A percentile compares a stretch with the other conserved stretches of the same genome.
Conservation (phyloP, 306 rosid genomes). For the Inga oerstediana region DNA sequence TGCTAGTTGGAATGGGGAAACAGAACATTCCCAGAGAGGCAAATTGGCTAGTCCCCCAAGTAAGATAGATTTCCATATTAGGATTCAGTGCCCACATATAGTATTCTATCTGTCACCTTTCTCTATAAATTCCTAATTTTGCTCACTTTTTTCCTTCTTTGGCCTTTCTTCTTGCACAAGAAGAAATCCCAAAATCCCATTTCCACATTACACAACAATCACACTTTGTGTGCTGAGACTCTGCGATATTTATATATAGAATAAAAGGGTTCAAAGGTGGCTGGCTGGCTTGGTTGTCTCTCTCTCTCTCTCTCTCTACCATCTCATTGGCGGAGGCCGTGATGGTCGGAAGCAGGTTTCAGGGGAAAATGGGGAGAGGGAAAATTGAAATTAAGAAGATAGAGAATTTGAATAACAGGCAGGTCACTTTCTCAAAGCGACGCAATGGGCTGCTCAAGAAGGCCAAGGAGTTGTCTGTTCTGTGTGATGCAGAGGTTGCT, state of each 20-base stretch:
- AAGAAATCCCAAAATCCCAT: slow-evolving; percentile 32
- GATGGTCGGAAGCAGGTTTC: slow-evolving; percentile 9
- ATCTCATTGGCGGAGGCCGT: background rate
- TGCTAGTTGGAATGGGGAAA: background rate
- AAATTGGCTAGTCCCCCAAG: slow-evolving; percentile 28
- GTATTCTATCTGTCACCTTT: slow-evolving; percentile 40
- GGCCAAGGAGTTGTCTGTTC: slow-evolving; percentile 70
- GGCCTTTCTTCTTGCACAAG: background rate
- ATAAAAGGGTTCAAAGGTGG: background rate
- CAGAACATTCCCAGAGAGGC: slow-evolving; percentile 23
- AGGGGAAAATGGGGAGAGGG: slow-evolving; percentile 66
- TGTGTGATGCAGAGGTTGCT: slow-evolving; percentile 80
- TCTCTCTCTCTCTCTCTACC: background rate
- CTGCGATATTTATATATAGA: background rate
- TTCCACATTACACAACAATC: background rate
- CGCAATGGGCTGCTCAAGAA: slow-evolving; percentile 74
- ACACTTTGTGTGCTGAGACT: background rate
- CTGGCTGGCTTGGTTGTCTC: background rate
- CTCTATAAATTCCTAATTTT: background rate
- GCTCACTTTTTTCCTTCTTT: slow-evolving; percentile 43
- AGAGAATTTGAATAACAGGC: slow-evolving; percentile 73
- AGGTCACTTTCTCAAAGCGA: slow-evolving; percentile 79
- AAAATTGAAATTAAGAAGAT: slow-evolving; percentile 77
- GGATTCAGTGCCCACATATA: slow-evolving; percentile 39
- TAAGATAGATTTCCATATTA: slow-evolving; percentile 32